Evolutionary conservation across 2,329 filamentous ascomycete genomes (phyloP).

Genomic region (Teratosphaeria destructans): DNA sequence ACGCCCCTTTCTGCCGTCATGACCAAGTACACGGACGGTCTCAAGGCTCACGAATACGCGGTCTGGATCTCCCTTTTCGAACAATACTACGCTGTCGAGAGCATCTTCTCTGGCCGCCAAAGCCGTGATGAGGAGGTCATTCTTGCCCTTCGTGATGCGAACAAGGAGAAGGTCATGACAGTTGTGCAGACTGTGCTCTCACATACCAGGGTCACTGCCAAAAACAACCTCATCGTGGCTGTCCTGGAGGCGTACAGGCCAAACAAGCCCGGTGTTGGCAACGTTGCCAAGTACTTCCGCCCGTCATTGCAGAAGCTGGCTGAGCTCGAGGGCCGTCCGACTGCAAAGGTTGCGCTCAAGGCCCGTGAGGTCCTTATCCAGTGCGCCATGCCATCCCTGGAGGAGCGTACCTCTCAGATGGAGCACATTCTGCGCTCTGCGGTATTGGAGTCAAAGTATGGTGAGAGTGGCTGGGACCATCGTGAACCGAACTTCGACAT

Average conservation of each 20-base stretch:
- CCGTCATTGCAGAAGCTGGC: slow-evolving; percentile 73
- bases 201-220: slow-evolving; percentile 81
- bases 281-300: slow-evolving; percentile 79
- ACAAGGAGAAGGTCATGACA: slow-evolving; percentile 81
- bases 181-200: slow-evolving; percentile 86
- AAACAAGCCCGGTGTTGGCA: slow-evolving; percentile 82
- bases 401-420: slow-evolving; percentile 93
- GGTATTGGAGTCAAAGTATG: slow-evolving; percentile 92
- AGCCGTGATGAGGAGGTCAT: slow-evolving; percentile 88
- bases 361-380: slow-evolving; percentile 95
- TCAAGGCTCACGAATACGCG: slow-evolving; percentile 80
- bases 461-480: slow-evolving; percentile 94
- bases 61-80: slow-evolving; percentile 72
- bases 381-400: slow-evolving; percentile 87
- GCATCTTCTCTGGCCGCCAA: slow-evolving; percentile 74
- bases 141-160: slow-evolving; percentile 83
- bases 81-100: slow-evolving; percentile 74
- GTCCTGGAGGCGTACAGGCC: slow-evolving; percentile 91
- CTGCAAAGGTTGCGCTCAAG: slow-evolving; percentile 94
- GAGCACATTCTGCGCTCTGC: slow-evolving; percentile 95
- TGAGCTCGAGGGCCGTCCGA: slow-evolving; percentile 75
- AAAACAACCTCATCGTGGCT: slow-evolving; percentile 86
- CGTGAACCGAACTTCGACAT: slow-evolving; percentile 80
- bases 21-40: slow-evolving; percentile 69
- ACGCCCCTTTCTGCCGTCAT: slow-evolving; percentile 69